A percentile compares a stretch with the other conserved stretches of the same genome.
phyloP scores from a whole-genome alignment of 2,329 filamentous ascomycete species.

The Ophiostoma australiae region DNA sequence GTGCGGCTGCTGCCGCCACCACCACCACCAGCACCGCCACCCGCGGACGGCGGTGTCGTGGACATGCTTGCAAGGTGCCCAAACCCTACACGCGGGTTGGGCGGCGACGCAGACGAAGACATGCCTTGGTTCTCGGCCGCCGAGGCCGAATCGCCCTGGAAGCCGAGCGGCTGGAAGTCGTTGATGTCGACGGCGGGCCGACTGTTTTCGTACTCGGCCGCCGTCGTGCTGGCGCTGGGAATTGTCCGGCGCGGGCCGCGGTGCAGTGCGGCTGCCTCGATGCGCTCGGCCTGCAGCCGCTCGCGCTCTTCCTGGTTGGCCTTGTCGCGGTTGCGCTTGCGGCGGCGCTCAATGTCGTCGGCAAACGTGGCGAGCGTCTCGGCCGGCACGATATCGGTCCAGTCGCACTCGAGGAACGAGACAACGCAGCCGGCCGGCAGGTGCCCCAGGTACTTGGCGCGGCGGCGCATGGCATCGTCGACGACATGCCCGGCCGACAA shows the following conservation, averaged over 20 bases:
- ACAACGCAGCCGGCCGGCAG: constrained; percentile 88
- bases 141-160: background rate
- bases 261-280: constrained; percentile 60
- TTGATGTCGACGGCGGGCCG: constrained; percentile 43
- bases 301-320: constrained; percentile 82
- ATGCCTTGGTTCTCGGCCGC: constrained; percentile 32
- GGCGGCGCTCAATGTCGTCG: constrained; percentile 68
- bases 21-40: constrained; percentile 37
- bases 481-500: constrained; percentile 84
- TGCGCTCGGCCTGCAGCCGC: constrained; percentile 71
- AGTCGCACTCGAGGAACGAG: constrained; percentile 87
- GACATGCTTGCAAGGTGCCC: constrained; percentile 69
- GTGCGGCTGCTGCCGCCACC: constrained; percentile 48
- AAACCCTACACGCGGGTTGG: constrained; percentile 57
- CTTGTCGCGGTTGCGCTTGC: constrained; percentile 76
- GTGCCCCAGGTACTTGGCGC: constrained; percentile 81
- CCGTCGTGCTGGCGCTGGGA: background rate
- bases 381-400: constrained; percentile 78
- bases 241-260: constrained; percentile 17
- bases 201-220: constrained; percentile 7
- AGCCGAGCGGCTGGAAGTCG: constrained; percentile 62
- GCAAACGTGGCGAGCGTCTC: constrained; percentile 71
- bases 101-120: constrained; percentile 38
- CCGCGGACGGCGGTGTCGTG: constrained; percentile 67
- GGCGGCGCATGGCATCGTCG: constrained; percentile 76